Base-by-base conservation (phyloP, 495 filamentous ascomycete genomes). In the Wilcoxina mikolae region DNA sequence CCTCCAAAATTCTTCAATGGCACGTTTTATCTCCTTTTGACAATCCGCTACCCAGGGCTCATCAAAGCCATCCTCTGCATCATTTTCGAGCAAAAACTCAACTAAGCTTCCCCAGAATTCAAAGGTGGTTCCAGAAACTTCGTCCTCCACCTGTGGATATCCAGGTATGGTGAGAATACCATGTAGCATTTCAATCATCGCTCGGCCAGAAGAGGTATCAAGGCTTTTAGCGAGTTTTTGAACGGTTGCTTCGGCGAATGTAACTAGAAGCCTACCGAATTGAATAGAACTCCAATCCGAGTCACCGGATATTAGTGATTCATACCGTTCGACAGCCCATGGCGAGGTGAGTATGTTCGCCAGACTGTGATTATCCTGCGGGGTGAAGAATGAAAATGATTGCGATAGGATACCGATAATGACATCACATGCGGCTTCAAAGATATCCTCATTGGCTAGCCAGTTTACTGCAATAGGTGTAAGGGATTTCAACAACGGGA, bases 21-120 rank as follows among this genome's bases (percentile, higher is more conserved):
- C 81, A 28, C 73, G 69, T 59, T 77, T 72, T 25, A 84, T 63
- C 31, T 72, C 60, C 31, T 47, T 56, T 28, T 61, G 47, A 27
- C 42, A 62, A 48, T 48, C 68, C 26, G 75, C 71, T 22, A 84
- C 69, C n/a, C 65, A 49, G 67, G 57, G 27, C 23, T 55, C 54
- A 49, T 45, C 68, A 26, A 58, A 52, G 3, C 59, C 61, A 12
- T 61, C 51, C 31, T 59, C 55, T 12, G 56, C 60, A 20, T 63
- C 64, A 35, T 64, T 64, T 3, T 67, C 66, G 23, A 73, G 62
- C 26, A 79, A 56, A 42, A 72, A 75, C 60, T 83, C 83, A 20
- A 80, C 74, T 56, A 79, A 83, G 2, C 74, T 76, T 10, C 74
- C 83, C 88, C 89, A 95, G 69, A 90, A 94, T 57, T 94, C 85